Evolutionary conservation across 2,329 filamentous ascomycete genomes (phyloP), one percentile per base, ranked within the genome.

Genomic region (Cladosporium sp.): DNA sequence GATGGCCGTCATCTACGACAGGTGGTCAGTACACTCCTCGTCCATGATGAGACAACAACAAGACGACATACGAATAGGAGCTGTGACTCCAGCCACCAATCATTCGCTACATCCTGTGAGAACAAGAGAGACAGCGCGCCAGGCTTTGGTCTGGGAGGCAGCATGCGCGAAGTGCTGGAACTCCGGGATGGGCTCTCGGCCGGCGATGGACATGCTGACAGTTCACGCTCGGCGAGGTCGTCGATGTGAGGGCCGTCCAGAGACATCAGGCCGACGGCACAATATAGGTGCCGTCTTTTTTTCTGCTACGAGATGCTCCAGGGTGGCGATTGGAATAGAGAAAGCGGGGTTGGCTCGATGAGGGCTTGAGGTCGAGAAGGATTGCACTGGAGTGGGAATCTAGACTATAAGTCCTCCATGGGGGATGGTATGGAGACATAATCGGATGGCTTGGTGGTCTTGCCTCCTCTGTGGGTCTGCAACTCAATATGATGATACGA

Each of bases 91-190:
- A 59, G 34, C 16, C 56, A 54, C 13, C 56, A 56, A 55, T 64
- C 59, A 11, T 54, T 50, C 6, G 58, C 59, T 11, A 65, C 58
- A 43, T 63, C 59, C 54, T 65, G 63, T 33, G 57, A 51, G 44
- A 65, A 57, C 5, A 52, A 46, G n/a, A 49, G 35, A 7, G 22
- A 35, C 52, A 49, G 45, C 2, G 55, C 48, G 8, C 42, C 42
- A 22, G 43, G 22, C 11, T 32, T 43, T 33, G 48, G 48, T 28
- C 35, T 51, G 18, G 14, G 28, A 18, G 31, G 16, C 31, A 44
- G 22, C 2, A 43, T 28, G 4, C 42, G 48, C 13, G 33, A 14
- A 8, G 33, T 34, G 18, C 34, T 37, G 14, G 40, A 43, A 19
- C 31, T 16, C 14, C 32, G 32, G 6, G 48, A 37, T 14, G 40